Evolutionary conservation across 768 basidiomycete species (phyloP), one percentile per base, ranked within the genome.

Genomic region (Macrolepiota albuminosa): DNA sequence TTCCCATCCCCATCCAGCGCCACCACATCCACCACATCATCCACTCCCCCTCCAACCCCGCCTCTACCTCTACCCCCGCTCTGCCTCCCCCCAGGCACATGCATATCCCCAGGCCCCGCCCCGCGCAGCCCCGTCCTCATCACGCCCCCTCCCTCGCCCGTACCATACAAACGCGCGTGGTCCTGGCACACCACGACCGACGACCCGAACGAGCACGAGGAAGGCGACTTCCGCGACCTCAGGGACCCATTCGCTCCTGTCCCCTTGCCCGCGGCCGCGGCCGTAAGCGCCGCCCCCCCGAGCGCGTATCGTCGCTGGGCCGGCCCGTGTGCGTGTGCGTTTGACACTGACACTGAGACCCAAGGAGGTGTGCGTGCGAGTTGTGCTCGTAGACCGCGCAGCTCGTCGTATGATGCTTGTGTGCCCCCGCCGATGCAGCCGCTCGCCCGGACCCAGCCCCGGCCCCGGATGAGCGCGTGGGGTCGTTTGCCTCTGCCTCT

Each of bases 161-260:
- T 53, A 14, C 1, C 10, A 2, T 39, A 4, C 24, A 52, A 52
- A 8, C 51, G 51, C 36, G 51, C 51, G 5, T 43, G n/a, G 42
- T 56, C 40, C 7, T 55, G 54, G 43, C 40, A 42, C 18, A 33
- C 31, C 9, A n/a, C 33, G 0, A 16, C 2, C 2, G 14, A 39
- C 37, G 37, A 39, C 40, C 1, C 42, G 7, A n/a, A 8, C 18
- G 33, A 21, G 6, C 33, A 33, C 6, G 50, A 21, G 8, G 58
- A 53, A 5, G 52, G 58, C 6, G 61, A 62, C 18, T 56, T 40
- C 13, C 53, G 36, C 33, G 58, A 62, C 21, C 47, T 62, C 7
- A 18, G 54, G 0, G 61, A 62, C 21, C 61, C 61, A 43, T 62
- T 62, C 11, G 57, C 61, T 14, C 47, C 51, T 2, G 10, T 18